These are phyloP conservation scores for Cryptococcus neoformans DNA, from an alignment of 1,284 basidiomycete species.

Conservation along the genomic window DNA sequence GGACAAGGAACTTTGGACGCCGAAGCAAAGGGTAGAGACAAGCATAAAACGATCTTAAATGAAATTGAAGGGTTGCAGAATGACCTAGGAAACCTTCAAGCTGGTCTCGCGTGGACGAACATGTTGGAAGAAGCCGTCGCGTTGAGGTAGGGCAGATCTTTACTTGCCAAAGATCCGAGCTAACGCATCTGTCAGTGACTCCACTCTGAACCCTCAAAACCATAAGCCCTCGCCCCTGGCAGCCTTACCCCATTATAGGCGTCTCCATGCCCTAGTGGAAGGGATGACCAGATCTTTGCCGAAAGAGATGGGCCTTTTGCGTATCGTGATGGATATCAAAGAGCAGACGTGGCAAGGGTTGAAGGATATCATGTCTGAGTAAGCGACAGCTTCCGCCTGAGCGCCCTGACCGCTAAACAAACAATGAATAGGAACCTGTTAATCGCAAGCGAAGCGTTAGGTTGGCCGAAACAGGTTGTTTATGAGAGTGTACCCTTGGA, in stretches of 20 bases:
- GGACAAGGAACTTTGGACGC: not conserved
- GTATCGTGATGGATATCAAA: slow-evolving; percentile 54
- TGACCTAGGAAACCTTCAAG: slow-evolving; percentile 66
- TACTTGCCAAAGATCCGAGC: not conserved
- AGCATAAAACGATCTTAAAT: slow-evolving; percentile 23
- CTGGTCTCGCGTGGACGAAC: slow-evolving; percentile 69
- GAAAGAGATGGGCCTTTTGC: slow-evolving; percentile 55
- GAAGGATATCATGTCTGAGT: slow-evolving; percentile 64
- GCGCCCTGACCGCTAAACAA: not conserved
- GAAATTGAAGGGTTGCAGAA: slow-evolving; percentile 77
- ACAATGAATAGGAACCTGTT: slow-evolving; percentile 57
- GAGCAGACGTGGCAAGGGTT: slow-evolving; percentile 72
- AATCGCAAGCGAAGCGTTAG: slow-evolving; percentile 63
- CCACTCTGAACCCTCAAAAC: slow-evolving; percentile 36
- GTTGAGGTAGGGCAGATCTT: slow-evolving; percentile 62
- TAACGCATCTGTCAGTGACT: slow-evolving; percentile 22
- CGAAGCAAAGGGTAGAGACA: slow-evolving; percentile 6
- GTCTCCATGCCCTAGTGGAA: slow-evolving; percentile 62
- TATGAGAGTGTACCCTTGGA: slow-evolving; percentile 56
- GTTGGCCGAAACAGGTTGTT: slow-evolving; percentile 73
- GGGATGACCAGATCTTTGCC: slow-evolving; percentile 37
- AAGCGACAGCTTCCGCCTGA: slow-evolving; percentile 37
- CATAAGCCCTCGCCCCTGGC: slow-evolving; percentile 50
- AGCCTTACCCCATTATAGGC: slow-evolving; percentile 58
- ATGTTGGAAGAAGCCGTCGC: slow-evolving; percentile 67